Conservation (phyloP, 2,329 filamentous ascomycete species). For the Magnaporthiopsis incrustans region DNA sequence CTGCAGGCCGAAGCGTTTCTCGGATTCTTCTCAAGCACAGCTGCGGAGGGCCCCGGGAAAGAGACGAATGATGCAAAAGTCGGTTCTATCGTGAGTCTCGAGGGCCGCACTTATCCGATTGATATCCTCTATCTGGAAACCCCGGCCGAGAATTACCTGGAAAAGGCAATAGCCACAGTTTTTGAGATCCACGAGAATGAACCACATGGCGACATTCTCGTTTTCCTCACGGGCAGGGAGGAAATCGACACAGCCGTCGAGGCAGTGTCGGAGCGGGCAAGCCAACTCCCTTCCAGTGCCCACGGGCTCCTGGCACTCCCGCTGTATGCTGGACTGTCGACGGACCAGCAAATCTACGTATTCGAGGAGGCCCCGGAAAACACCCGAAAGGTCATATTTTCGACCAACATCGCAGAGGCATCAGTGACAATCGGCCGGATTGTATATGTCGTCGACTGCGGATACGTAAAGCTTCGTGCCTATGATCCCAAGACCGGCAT, state of each 20-base stretch:
- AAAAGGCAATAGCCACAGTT: conserved; percentile 72
- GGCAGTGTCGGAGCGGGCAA: conserved; percentile 64
- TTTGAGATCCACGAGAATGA: conserved; percentile 83
- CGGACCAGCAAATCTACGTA: conserved; percentile 90
- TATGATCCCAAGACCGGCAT: conserved; percentile 82
- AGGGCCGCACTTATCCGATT: conserved; percentile 83
- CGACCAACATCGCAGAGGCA: conserved; percentile 94
- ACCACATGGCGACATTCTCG: conserved; percentile 73
- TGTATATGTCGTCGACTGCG: conserved; percentile 81
- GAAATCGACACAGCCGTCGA: conserved; percentile 84
- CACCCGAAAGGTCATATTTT: conserved; percentile 83
- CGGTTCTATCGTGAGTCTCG: conserved; percentile 68
- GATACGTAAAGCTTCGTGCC: conserved; percentile 82
- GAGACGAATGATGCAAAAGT: conserved; percentile 21
- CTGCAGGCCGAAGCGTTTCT: conserved; percentile 83
- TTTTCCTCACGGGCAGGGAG: conserved; percentile 88
- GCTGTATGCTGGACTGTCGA: conserved; percentile 80
- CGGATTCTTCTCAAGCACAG: conserved; percentile 54
- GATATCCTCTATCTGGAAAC: conserved; percentile 74
- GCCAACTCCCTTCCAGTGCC: conserved; percentile 50
- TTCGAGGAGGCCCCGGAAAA: conserved; percentile 78
- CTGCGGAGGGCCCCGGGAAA: conserved; percentile 11
- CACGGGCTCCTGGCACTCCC: conserved; percentile 62
- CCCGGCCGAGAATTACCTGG: conserved; percentile 79
- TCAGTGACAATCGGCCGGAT: conserved; percentile 92